A percentile compares a stretch with the other conserved stretches of the same genome.
phyloP scores from a whole-genome alignment of 73 alveolate species.

The Paraurostyla sp. region DNA sequence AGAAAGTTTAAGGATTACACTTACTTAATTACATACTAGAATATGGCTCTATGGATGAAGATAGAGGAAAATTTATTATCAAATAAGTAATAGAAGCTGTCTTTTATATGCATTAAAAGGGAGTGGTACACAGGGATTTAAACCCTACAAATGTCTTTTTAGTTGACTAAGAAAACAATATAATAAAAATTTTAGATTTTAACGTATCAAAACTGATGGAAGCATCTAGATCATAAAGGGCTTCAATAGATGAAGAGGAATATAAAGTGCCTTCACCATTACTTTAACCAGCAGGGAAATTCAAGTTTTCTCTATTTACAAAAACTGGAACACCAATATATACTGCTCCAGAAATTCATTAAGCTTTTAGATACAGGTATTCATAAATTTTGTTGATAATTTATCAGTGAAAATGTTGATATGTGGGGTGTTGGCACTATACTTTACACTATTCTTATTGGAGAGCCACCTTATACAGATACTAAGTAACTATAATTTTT shows the following conservation, averaged over 20 bases:
- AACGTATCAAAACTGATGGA: conserved; percentile 29
- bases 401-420: conserved; percentile 35
- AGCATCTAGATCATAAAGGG: background rate
- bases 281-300: background rate
- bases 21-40: background rate
- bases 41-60: conserved; percentile 22
- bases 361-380: conserved; percentile 34
- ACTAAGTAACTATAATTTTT: conserved; percentile 2
- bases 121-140: conserved; percentile 59
- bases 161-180: background rate
- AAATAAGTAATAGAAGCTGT: background rate
- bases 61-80: conserved; percentile 23
- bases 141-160: conserved; percentile 53
- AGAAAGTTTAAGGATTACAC: background rate
- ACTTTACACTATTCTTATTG: conserved; percentile 33
- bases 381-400: background rate
- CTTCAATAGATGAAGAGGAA: background rate
- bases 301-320: conserved; percentile 33
- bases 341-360: conserved; percentile 61
- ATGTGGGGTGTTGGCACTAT: conserved; percentile 62
- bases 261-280: background rate
- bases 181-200: conserved; percentile 41
- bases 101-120: conserved; percentile 38
- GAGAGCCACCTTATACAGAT: conserved; percentile 50
- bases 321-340: conserved; percentile 55